A percentile compares a stretch with the other conserved stretches of the same genome.
These are phyloP conservation scores for Boletus pseudopeckii DNA, from an alignment of 768 basidiomycete genomes.

Conservation along the genomic window DNA sequence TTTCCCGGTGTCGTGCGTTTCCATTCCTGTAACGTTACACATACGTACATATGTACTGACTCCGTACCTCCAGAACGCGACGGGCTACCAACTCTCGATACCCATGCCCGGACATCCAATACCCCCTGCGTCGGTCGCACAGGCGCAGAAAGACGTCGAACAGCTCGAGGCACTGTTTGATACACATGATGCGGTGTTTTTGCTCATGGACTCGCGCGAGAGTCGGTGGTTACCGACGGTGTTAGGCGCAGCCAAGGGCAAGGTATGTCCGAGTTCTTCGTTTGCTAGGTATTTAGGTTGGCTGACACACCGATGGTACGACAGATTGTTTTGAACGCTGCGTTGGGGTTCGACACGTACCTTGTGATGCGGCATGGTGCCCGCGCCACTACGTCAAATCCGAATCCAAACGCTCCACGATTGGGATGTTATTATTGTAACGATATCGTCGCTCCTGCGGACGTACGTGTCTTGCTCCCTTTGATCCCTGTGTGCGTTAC, in stretches of 20 bases:
- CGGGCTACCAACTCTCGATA: slow-evolving; percentile 73
- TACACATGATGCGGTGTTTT: slow-evolving; percentile 84
- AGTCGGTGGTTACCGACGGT: slow-evolving; percentile 96
- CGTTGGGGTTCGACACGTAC: slow-evolving; percentile 93
- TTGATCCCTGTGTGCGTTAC: neutral
- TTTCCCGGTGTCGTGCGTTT: slow-evolving; percentile 86
- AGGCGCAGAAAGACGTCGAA: slow-evolving; percentile 63
- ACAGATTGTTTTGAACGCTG: slow-evolving; percentile 90
- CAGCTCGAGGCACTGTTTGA: slow-evolving; percentile 76
- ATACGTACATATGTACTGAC: neutral
- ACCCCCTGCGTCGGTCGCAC: slow-evolving; percentile 51
- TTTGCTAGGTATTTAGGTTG: neutral
- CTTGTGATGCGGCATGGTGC: slow-evolving; percentile 96
- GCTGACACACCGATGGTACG: neutral
- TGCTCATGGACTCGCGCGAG: slow-evolving; percentile 98
- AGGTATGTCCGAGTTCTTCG: slow-evolving; percentile 46
- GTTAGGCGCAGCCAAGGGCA: slow-evolving; percentile 77
- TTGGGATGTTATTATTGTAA: slow-evolving; percentile 99
- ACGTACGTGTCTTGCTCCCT: slow-evolving; percentile 50
- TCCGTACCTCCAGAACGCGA: slow-evolving; percentile 60
- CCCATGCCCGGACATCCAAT: slow-evolving; percentile 99
- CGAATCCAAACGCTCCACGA: slow-evolving; percentile 28
- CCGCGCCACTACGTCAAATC: slow-evolving; percentile 34
- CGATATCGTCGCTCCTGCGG: slow-evolving; percentile 93
- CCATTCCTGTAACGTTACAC: no score